Base-by-base conservation (phyloP, 805 yeast species). In the Hanseniaspora lindneri region DNA sequence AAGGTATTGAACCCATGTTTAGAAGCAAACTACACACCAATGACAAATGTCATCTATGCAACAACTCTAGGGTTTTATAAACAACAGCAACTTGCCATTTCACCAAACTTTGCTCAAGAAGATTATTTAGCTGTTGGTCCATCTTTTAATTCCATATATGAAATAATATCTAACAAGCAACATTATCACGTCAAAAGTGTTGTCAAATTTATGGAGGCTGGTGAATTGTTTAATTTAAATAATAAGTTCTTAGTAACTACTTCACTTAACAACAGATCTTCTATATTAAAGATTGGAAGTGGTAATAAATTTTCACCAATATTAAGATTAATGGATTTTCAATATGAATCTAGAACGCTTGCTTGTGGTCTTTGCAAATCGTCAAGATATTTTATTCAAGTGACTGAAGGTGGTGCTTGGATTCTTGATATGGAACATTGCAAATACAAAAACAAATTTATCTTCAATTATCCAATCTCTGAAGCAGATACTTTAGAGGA, bases 81-180 rank as follows among this genome's bases (percentile, higher is more conserved):
- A 39, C 72, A 69, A 49, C 66, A 74, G 10, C 74, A 79, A 49
- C 84, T 86, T 40, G 68, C 82, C 25, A 66, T 74, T 0, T 83
- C 83, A 58, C 89, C 94, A 2, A 80, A 78, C 53, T 67, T 62
- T 53, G 69, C 73, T 41, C 92, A 83, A 56, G 66, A 73, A 16
- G 81, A 85, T 6, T 73, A 86, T 3, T 73, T 85, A 6, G 76
- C 81, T 0, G 73, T 85, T 2, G 73, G 82, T 0, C 95, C 96
- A 0, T 69, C 77, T 14, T 77, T 72, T 8, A 54, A 60, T 1
- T 69, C 73, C 6, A 75, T 88, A 27, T 75, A 80, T 29, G 70
- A 80, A 3, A 71, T 84, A 51, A 73, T 78, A 23, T 84, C 86
- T 5, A 70, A 81, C 3, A 70, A 86, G 13, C 77, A 78, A 51